Evolutionary conservation across 2,329 filamentous ascomycete genomes (phyloP), one percentile per base, ranked within the genome.

Genomic region (Alternaria postmessia): DNA sequence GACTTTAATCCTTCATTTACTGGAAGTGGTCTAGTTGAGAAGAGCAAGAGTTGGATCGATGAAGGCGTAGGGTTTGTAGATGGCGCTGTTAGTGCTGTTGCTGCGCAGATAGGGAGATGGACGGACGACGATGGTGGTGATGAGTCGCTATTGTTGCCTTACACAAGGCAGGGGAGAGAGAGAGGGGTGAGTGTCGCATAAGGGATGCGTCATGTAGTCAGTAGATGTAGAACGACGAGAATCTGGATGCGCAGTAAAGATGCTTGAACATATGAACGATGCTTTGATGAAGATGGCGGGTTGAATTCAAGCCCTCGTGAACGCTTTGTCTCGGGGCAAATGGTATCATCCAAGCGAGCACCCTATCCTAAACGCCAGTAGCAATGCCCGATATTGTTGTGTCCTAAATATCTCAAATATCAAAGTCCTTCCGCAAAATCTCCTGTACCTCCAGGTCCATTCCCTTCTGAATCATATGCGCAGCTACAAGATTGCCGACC

Each of bases 401-500:
- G 14, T 41, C 36, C 34, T 26, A 39, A 11, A 26, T 28, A 14
- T 36, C 22, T 52, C 36, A 60, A 41, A 57, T 28, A n/a, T 60
- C 57, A 43, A 60, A 57, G 18, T 60, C 57, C 32, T 60, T 60
- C 3, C 53, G 38, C 8, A 60, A 22, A 20, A 60, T 57, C 22
- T 60, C 53, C 9, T 60, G 61, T 9, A 41, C 53, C 39, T 61
- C 61, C n/a, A 51, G 70, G 38, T 69, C 70, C 63, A 79, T 72
- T n/a, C 77, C 77, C 47, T 74, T 69, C 47, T 76, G 73, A 39
- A 81, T 60, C 39, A 60, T 44, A 9, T 54, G 53, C 16, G 47
- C 57, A 3, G 57, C 57, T 22, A 60, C 41, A 62, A 81, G 72
- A 30, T 82, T 80, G 7, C 83, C 83, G 6, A 84, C 67, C 53